Conservation (phyloP, 495 filamentous ascomycete genomes). For the Aspergillus steynii region DNA sequence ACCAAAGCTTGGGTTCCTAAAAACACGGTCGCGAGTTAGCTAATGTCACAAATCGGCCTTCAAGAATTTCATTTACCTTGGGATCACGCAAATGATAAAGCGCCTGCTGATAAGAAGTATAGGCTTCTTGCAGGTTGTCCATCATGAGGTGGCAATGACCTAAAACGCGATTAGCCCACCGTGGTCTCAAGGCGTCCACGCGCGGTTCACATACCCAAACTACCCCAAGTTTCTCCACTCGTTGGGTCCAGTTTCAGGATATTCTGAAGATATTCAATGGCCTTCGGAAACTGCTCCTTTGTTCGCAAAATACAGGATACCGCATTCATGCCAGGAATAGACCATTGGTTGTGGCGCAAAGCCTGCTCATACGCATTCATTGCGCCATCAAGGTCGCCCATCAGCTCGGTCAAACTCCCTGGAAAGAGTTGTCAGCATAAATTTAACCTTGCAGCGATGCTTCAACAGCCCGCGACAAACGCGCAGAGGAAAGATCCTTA, state of each 20-base stretch:
- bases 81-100: conserved; percentile 91
- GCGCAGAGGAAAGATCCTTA: conserved; percentile 41
- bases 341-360: conserved; percentile 82
- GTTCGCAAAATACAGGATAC: conserved; percentile 89
- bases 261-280: conserved; percentile 87
- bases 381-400: conserved; percentile 86
- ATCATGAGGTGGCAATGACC: conserved; percentile 99
- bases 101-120: conserved; percentile 96
- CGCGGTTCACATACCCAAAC: conserved; percentile 62
- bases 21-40: conserved; percentile 9
- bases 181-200: background rate
- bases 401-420: conserved; percentile 85
- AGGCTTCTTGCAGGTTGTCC: conserved; percentile 97
- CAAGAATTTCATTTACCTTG: conserved; percentile 61
- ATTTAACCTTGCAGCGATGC: background rate
- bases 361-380: conserved; percentile 87
- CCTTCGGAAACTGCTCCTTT: conserved; percentile 90
- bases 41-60: background rate
- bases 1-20: conserved; percentile 97
- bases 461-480: background rate
- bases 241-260: conserved; percentile 86
- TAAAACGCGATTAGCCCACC: conserved; percentile 26
- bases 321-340: conserved; percentile 89
- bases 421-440: conserved; percentile 15
- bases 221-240: conserved; percentile 97